Evolutionary conservation across 208 protist species (phyloP), one percentile per base, ranked within the genome.

Genomic region (Leishmania guyanensis): DNA sequence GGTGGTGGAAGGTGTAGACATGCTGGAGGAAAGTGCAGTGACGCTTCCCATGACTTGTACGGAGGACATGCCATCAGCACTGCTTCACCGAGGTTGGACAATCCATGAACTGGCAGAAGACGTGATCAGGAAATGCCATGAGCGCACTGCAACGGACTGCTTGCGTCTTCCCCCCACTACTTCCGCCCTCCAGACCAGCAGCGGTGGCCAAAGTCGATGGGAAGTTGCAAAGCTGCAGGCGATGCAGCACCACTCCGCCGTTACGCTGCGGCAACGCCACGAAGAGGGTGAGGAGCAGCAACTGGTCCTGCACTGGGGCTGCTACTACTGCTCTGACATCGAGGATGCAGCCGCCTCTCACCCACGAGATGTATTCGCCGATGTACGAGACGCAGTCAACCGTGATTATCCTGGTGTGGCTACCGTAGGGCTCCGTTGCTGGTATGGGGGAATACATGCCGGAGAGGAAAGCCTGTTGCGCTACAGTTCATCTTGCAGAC

Each of bases 231-330:
- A 62, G 56, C 87, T 97, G 72, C 80, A 87, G 72, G 94, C 94
- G 29, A 90, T 89, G 89, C 94, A 96, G 66, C 85, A 94, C 60
- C 94, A 97, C 86, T 94, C 93, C 50, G 77, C 87, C 58, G 89
- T 94, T 26, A 79, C 85, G 46, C 75, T 97, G 8, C 80, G 77
- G 72, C 48, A 51, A 5, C 43, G 36, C n/a, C 16, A 26, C 1
- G 79, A 39, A 8, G 50, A 43, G 20, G 39, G 46, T 5, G 29
- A 5, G 14, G 60, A 43, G 51, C 48, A 50, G 6, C 56, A 26
- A 10, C 29, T 56, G 36, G 84, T 87, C 26, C 87, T 91, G 29
- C 93, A 98, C 56, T 98, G 92, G 90, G 94, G 94, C 22, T 98
- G 94, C 78, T 98, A 96, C 82, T 98, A 96, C 81, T 90, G 86